Percentiles rank a stretch among this genome's conserved stretches.
Conservation (phyloP, 176 grass and related monocot genomes). For the Oryza nivara region DNA sequence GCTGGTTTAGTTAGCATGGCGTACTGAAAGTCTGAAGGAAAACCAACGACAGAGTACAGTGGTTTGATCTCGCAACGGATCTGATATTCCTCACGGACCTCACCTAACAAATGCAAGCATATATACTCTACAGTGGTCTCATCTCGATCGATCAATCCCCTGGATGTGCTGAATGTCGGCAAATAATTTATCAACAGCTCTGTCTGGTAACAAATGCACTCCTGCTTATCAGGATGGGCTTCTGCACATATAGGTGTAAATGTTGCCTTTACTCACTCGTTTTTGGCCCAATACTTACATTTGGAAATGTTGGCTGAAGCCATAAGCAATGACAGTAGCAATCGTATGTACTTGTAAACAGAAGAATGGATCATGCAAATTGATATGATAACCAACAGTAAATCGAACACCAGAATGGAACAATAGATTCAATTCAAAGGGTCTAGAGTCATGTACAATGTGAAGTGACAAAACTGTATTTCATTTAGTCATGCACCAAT, state of each 20-base stretch:
- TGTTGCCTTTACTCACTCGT: neutral
- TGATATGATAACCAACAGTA: neutral
- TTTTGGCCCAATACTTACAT: neutral
- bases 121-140: neutral
- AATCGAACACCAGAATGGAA: neutral
- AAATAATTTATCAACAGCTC: neutral
- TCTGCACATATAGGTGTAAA: neutral
- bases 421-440: neutral
- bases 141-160: neutral
- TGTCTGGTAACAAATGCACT: too few relatives aligned
- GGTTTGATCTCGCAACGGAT: too few relatives aligned
- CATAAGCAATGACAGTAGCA: neutral
- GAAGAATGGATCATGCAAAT: neutral
- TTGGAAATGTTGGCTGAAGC: neutral
- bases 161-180: neutral
- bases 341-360: neutral
- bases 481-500: slow-evolving; percentile 12
- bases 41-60: too few relatives aligned
- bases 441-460: neutral
- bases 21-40: too few relatives aligned
- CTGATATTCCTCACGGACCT: neutral
- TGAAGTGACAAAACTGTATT: neutral
- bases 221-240: neutral
- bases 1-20: too few relatives aligned
- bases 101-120: neutral